Percentiles rank a stretch among this genome's conserved stretches.
Evolutionary conservation across 2,329 filamentous ascomycete genomes (phyloP).

Genomic region (Diplodia intermedia): DNA sequence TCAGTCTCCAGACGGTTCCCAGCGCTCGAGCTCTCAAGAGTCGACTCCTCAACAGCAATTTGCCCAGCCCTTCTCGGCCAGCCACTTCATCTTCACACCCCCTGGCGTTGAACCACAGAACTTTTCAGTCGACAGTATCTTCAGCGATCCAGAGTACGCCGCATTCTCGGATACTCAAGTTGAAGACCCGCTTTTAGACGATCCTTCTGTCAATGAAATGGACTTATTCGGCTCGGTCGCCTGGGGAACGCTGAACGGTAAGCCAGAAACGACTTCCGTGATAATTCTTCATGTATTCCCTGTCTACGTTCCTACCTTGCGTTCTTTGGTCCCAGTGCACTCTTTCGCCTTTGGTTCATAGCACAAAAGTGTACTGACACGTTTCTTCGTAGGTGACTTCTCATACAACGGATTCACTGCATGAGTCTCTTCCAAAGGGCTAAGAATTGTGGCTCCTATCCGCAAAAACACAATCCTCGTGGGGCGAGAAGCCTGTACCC

Average conservation of each 20-base stretch:
- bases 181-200: constrained; percentile 14
- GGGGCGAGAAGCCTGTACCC: no score
- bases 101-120: constrained; percentile 1
- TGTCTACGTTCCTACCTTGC: neutral
- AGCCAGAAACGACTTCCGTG: neutral
- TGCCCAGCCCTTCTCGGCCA: constrained; percentile 15
- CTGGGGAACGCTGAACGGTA: constrained; percentile 29
- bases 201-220: constrained; percentile 24
- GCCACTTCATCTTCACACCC: constrained; percentile 27
- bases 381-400: neutral
- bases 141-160: neutral
- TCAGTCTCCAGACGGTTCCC: constrained; percentile 10
- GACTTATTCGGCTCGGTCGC: constrained; percentile 29
- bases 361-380: neutral
- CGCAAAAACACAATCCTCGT: neutral
- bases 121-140: neutral
- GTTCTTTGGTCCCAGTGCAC: neutral
- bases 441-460: neutral
- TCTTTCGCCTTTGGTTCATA: neutral
- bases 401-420: constrained; percentile 15
- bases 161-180: constrained; percentile 1
- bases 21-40: constrained; percentile 6
- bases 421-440: neutral
- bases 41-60: constrained; percentile 8
- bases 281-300: neutral